Percentiles rank a stretch among this genome's conserved stretches.
These are phyloP conservation scores for Coemansia sp. DNA, from an alignment of 192 early-diverging fungal species.

Conservation along the genomic window DNA sequence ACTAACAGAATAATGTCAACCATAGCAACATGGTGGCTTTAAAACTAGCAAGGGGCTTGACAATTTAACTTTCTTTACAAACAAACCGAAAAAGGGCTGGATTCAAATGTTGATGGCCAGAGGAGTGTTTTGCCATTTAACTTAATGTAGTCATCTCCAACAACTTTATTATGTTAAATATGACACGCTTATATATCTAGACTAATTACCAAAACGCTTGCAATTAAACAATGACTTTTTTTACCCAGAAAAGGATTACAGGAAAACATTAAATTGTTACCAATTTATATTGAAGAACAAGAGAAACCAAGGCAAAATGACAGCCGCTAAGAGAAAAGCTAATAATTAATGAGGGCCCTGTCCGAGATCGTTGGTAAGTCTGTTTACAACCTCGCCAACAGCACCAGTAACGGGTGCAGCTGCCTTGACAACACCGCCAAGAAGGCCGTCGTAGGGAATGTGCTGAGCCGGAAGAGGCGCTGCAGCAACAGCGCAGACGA, in stretches of 20 bases:
- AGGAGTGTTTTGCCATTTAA: not conserved
- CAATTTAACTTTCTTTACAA: not conserved
- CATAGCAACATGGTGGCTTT: no score
- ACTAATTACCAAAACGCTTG: no score
- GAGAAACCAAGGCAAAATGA: constrained; percentile 13
- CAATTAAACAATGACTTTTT: no score
- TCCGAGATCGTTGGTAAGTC: constrained; percentile 50
- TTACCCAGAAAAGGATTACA: no score
- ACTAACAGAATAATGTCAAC: not conserved
- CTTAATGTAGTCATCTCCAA: not conserved
- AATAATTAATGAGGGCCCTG: constrained; percentile 41
- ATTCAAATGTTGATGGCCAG: no score
- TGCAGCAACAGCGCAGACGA: constrained; percentile 32
- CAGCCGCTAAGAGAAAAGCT: constrained; percentile 9
- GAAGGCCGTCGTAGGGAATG: constrained; percentile 36
- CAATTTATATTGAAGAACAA: constrained; percentile 1
- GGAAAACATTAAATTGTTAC: not conserved
- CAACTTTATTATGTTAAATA: no score
- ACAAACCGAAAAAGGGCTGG: no score
- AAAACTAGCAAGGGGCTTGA: not conserved
- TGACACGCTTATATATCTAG: no score
- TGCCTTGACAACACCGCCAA: constrained; percentile 45
- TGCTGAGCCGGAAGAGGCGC: constrained; percentile 39
- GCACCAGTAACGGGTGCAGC: constrained; percentile 38
- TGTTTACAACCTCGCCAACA: constrained; percentile 40